phyloP scores from a whole-genome alignment of 2,329 filamentous ascomycete genomes.

The Neofusicoccum umdonicola region DNA sequence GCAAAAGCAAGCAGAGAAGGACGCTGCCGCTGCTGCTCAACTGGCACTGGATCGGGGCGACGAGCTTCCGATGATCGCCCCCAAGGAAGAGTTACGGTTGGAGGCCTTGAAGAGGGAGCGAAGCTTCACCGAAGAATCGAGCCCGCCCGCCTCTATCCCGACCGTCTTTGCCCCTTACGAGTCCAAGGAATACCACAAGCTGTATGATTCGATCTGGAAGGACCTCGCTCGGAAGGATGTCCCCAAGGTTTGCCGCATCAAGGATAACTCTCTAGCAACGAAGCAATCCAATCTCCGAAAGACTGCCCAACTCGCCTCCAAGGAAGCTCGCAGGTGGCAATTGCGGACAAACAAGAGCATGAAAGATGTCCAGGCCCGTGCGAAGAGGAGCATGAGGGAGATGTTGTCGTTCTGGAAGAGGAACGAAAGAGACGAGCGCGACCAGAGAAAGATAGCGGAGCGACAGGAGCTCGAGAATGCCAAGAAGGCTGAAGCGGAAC shows the following conservation, averaged over 20 bases:
- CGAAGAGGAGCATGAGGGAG: constrained; percentile 97
- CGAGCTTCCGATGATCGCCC: constrained; percentile 62
- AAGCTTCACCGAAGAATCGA: constrained; percentile 51
- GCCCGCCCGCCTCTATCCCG: constrained; percentile 24
- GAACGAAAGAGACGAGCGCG: constrained; percentile 95
- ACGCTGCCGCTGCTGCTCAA: constrained; percentile 82
- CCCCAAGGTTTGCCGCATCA: constrained; percentile 86
- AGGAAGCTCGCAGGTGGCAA: constrained; percentile 97
- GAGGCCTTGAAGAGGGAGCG: constrained; percentile 40
- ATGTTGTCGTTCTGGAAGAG: constrained; percentile 99
- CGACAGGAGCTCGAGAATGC: constrained; percentile 95
- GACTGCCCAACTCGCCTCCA: constrained; percentile 92
- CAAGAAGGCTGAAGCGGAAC: constrained; percentile 93
- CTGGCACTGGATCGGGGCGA: constrained; percentile 77
- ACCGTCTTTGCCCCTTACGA: constrained; percentile 58
- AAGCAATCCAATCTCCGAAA: constrained; percentile 97
- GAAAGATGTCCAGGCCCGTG: constrained; percentile 93
- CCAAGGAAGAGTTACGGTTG: constrained; percentile 56
- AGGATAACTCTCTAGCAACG: constrained; percentile 77
- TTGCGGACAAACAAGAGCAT: constrained; percentile 96
- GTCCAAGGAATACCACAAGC: constrained; percentile 92
- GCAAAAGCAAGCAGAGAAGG: constrained; percentile 67
- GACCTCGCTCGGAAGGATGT: constrained; percentile 93
- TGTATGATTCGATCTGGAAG: constrained; percentile 96
- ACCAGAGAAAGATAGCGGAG: constrained; percentile 89